Evolutionary conservation across 352 stramenopile genomes (phyloP), one percentile per base, ranked within the genome.

Genomic region (Albugo candida): DNA sequence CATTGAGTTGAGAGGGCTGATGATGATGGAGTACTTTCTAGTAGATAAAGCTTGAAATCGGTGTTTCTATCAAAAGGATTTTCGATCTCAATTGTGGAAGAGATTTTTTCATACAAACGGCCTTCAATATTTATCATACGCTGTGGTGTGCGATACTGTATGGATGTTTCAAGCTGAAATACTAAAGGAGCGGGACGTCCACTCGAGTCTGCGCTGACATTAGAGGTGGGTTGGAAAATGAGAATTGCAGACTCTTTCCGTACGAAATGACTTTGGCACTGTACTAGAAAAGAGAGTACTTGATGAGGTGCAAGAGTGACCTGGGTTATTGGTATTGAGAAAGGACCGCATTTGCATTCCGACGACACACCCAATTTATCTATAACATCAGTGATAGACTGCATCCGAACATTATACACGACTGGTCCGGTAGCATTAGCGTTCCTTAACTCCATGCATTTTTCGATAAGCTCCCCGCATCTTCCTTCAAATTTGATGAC

Each of bases 361-460:
- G 24, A 31, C 3, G 8, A 31, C 3, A 8, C 3, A 31, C 24
- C 24, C 24, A 3, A 31, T 31, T 31, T 31, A 43, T 19, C 38
- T 3, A 10, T 43, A 10, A 43, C 3, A 47, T 31, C 14, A 39
- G 10, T 5, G 44, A 37, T 18, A 2, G 41, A 43, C 20, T 47
- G 42, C 0, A 38, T 58, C 37, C 83, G 87, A 2, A 96, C 83
- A 4, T 87, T 65, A 48, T 97, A 97, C 2, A 59, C 64, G 34
- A 97, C 70, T 4, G 68, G 56, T 5, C 70, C 75, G 2, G 65
- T 63, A 31, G 24, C 8, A 16, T 77, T 87, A 5, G 87, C 81
- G 49, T 97, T 97, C 51, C 81, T 84, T 1, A 97, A 63, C 52
- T 97, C 91, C 27, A 97, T 97, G 6, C 56, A 92, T 42, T 97